Base-by-base conservation (phyloP, 768 basidiomycete species). In the Phlegmacium glaucopus region DNA sequence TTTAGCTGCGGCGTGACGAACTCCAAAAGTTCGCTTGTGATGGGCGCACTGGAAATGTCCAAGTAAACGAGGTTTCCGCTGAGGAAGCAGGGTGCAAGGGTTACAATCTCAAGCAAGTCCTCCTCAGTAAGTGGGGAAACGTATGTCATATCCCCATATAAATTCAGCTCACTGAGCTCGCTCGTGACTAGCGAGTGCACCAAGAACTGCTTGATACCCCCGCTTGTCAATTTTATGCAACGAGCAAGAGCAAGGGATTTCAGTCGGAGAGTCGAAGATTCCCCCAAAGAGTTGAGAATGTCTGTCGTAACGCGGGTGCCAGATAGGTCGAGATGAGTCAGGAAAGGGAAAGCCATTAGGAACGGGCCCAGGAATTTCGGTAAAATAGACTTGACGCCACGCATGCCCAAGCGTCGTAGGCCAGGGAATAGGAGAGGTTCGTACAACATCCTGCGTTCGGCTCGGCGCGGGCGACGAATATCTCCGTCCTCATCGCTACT, bases 281-380 rank as follows among this genome's bases (percentile, higher is more conserved):
- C 66, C 1, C 81, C 80, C 11, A 97, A 74, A 0, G 77, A 67
- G 25, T 73, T 66, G 8, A 98, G 81, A 8, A 96, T 78, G 27
- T 91, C 83, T 3, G 89, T 80, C 1, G 80, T 80, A 29, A 79
- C 77, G 6, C 89, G 85, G n/a, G 93, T 97, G 45, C 87, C 87
- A 3, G 93, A 94, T 22, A 96, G 78, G 63, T 96, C 92, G 58
- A 96, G 82, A 60, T 93, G 88, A 12, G 91, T 92, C 16, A 97
- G 82, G 36, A 79, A 79, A 1, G 92, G 90, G 69, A 91, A 92
- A 1, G 90, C 82, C 32, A 87, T 69, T 39, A 94, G 76, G 59
- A 94, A 90, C 0, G 83, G 76, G 13, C 77, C 75, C 39, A 94
- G 76, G 44, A 80, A 78, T 44, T 78, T 74, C 10, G 88, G 74